These are phyloP conservation scores for Nitzschia sp. DNA, from an alignment of 108 stramenopile species.

Conservation along the genomic window DNA sequence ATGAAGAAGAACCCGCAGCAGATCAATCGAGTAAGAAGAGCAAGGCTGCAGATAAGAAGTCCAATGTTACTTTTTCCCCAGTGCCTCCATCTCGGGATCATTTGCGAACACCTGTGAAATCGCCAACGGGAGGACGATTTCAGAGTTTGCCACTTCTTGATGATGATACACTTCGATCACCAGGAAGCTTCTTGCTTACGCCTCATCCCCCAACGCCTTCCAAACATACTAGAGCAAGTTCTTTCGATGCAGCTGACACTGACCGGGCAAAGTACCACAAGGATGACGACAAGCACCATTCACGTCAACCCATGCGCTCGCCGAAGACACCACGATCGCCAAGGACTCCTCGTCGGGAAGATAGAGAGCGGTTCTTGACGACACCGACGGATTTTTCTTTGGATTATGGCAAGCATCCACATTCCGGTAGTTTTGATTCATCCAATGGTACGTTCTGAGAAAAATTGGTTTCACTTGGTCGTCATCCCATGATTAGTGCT, in stretches of 20 bases:
- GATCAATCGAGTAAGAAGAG: slow-evolving; percentile 1
- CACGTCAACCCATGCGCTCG: slow-evolving; percentile 21
- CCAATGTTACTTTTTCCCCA: slow-evolving; percentile 42
- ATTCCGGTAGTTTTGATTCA: slow-evolving; percentile 46
- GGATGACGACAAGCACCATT: slow-evolving; percentile 22
- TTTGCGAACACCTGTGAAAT: slow-evolving; percentile 36
- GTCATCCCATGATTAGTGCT: not conserved
- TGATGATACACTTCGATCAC: slow-evolving; percentile 41
- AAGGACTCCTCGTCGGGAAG: slow-evolving; percentile 31
- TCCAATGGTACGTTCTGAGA: slow-evolving; percentile 44
- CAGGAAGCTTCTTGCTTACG: slow-evolving; percentile 41
- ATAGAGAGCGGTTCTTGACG: slow-evolving; percentile 37
- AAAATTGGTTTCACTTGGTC: not conserved
- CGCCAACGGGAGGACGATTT: slow-evolving; percentile 39
- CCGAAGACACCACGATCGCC: slow-evolving; percentile 31
- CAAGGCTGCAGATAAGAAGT: slow-evolving; percentile 15
- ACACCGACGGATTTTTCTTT: slow-evolving; percentile 83
- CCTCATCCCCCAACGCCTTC: slow-evolving; percentile 38
- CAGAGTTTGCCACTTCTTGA: slow-evolving; percentile 40
- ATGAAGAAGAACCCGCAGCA: slow-evolving; percentile 1
- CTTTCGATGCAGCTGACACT: slow-evolving; percentile 16
- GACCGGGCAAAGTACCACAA: slow-evolving; percentile 1
- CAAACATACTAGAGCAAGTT: slow-evolving; percentile 1
- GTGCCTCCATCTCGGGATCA: slow-evolving; percentile 24
- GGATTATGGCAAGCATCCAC: slow-evolving; percentile 69